These are phyloP conservation scores for Leptodermis oblonga DNA, from an alignment of 257 asterid genomes.

Conservation along the genomic window DNA sequence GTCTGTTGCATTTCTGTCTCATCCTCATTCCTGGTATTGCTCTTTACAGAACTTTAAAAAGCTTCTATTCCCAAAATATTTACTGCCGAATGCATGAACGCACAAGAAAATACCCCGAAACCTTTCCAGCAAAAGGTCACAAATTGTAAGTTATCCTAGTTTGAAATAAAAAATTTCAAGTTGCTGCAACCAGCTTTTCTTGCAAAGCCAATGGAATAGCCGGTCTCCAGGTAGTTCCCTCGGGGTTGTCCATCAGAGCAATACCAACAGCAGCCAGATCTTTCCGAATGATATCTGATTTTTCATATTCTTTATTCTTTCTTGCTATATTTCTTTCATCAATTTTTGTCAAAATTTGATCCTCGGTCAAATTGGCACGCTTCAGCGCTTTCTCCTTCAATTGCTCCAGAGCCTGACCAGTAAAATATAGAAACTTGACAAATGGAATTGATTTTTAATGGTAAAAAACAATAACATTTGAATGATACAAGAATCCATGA, in stretches of 20 bases:
- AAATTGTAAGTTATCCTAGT: background rate
- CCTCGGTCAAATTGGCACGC: slow-evolving; percentile 74
- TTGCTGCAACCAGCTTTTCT: slow-evolving; percentile 34
- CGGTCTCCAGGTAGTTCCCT: slow-evolving; percentile 61
- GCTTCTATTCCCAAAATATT: background rate
- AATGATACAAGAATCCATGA: background rate
- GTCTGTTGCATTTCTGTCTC: background rate
- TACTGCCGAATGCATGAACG: background rate
- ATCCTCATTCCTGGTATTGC: background rate
- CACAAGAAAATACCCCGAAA: background rate
- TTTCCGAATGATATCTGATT: slow-evolving; percentile 68
- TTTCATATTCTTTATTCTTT: slow-evolving; percentile 69
- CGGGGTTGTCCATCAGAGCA: slow-evolving; percentile 83
- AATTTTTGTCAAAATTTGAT: slow-evolving; percentile 46
- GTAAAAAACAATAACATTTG: background rate
- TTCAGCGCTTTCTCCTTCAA: slow-evolving; percentile 62
- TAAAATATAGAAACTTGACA: background rate
- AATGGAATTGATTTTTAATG: background rate
- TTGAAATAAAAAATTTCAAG: slow-evolving; percentile 20
- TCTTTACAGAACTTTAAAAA: background rate
- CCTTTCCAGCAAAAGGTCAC: background rate
- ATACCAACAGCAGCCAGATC: slow-evolving; percentile 77
- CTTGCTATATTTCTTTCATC: slow-evolving; percentile 58
- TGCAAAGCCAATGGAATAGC: slow-evolving; percentile 54
- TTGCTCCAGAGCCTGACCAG: slow-evolving; percentile 59